Conservation (phyloP, 1,284 basidiomycete genomes). For the Apiotrichum laibachii region DNA sequence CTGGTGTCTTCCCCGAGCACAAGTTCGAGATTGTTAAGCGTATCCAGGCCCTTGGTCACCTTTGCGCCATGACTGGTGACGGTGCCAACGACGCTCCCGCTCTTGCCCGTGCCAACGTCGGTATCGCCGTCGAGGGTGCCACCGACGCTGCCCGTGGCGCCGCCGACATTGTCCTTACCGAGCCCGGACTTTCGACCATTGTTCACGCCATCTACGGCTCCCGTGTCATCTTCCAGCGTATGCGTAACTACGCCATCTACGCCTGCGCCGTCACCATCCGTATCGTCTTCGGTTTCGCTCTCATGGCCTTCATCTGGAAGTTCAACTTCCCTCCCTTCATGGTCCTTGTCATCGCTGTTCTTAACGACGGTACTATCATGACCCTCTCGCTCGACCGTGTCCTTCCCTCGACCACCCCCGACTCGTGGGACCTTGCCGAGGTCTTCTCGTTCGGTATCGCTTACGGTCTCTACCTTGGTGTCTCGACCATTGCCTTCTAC, state of each 20-base stretch:
- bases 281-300: constrained; percentile 95
- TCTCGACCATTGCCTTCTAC: constrained; percentile 81
- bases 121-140: constrained; percentile 95
- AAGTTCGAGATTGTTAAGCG: constrained; percentile 92
- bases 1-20: constrained; percentile 95
- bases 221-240: constrained; percentile 95
- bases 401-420: constrained; percentile 82
- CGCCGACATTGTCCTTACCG: constrained; percentile 90
- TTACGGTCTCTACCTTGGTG: constrained; percentile 88
- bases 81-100: constrained; percentile 96
- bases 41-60: constrained; percentile 82
- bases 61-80: constrained; percentile 92
- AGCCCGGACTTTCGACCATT: constrained; percentile 94
- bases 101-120: constrained; percentile 89
- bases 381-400: constrained; percentile 96
- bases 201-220: constrained; percentile 94
- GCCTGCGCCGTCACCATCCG: constrained; percentile 94
- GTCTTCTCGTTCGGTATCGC: constrained; percentile 94
- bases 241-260: constrained; percentile 95
- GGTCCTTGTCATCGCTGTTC: constrained; percentile 93
- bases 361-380: constrained; percentile 99
- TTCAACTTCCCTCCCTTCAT: constrained; percentile 99
- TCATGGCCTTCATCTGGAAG: constrained; percentile 92
- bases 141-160: constrained; percentile 93
- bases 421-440: constrained; percentile 93